A percentile compares a stretch with the other conserved stretches of the same genome.
phyloP scores from a whole-genome alignment of 1,284 basidiomycete genomes.

The Cryptococcus neoformans region DNA sequence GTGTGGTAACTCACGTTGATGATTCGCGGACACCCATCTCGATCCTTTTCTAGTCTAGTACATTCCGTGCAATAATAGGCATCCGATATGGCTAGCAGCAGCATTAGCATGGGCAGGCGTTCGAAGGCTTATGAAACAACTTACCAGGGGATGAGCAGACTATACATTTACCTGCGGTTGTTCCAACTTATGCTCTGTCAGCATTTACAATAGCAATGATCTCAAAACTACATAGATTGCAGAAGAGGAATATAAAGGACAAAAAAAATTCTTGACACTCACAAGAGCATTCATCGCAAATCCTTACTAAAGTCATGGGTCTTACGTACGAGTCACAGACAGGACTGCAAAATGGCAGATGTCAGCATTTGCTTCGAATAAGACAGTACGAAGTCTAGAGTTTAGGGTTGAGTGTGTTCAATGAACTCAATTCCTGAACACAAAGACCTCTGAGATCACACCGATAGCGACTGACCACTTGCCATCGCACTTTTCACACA shows the following conservation, averaged over 20 bases:
- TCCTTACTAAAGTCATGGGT: slow-evolving; percentile 94
- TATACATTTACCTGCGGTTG: slow-evolving; percentile 94
- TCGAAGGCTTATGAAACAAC: slow-evolving; percentile 20
- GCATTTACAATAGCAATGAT: background rate
- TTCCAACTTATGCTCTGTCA: slow-evolving; percentile 59
- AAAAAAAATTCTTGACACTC: slow-evolving; percentile 12
- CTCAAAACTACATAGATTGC: background rate
- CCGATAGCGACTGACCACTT: slow-evolving; percentile 71
- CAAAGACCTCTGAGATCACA: background rate
- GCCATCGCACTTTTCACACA: slow-evolving; percentile 99
- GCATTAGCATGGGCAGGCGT: background rate
- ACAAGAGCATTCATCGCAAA: slow-evolving; percentile 98
- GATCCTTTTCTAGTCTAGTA: slow-evolving; percentile 91
- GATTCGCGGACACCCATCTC: slow-evolving; percentile 98
- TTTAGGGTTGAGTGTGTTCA: background rate
- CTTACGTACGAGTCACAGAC: slow-evolving; percentile 99
- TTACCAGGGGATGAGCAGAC: slow-evolving; percentile 90
- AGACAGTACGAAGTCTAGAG: no score
- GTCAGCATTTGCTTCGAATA: background rate
- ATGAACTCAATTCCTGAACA: background rate
- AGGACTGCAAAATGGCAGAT: slow-evolving; percentile 58
- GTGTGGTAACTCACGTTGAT: slow-evolving; percentile 60
- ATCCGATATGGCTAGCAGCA: slow-evolving; percentile 79
- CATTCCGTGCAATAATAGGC: slow-evolving; percentile 98
- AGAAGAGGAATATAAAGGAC: no score